phyloP scores from a whole-genome alignment of 352 stramenopile genomes.

The Phytopythium cucurbitacearum region DNA sequence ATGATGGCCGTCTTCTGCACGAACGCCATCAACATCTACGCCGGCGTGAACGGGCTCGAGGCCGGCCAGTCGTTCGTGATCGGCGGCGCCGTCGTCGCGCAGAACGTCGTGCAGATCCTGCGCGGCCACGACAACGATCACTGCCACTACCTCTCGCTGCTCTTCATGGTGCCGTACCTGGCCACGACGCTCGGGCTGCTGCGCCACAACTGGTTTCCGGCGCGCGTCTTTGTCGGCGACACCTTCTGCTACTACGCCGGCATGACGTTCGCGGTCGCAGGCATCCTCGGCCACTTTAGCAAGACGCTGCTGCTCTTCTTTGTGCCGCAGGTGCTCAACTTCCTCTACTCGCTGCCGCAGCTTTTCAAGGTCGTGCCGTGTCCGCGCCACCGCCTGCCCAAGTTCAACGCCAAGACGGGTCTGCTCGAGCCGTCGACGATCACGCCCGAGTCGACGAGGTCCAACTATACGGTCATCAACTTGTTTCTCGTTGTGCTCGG shows the following conservation, averaged over 20 bases:
- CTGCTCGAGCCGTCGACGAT: conserved; percentile 92
- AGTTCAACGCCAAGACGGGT: conserved; percentile 91
- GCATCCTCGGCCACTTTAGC: conserved; percentile 96
- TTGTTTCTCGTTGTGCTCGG: conserved; percentile 83
- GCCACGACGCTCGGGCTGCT: conserved; percentile 93
- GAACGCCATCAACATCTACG: conserved; percentile 99
- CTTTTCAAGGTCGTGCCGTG: conserved; percentile 97
- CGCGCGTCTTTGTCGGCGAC: conserved; percentile 97
- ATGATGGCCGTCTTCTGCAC: conserved; percentile 99
- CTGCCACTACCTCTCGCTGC: conserved; percentile 94
- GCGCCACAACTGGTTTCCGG: conserved; percentile 97
- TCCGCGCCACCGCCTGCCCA: conserved; percentile 96
- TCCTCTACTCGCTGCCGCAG: conserved; percentile 97
- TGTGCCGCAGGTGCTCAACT: conserved; percentile 98
- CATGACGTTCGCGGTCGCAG: conserved; percentile 98
- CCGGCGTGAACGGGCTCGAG: conserved; percentile 98
- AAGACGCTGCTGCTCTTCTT: conserved; percentile 99
- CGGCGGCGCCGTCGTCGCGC: conserved; percentile 91
- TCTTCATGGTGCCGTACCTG: conserved; percentile 97
- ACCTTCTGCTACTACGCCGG: conserved; percentile 99
- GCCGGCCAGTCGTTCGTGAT: conserved; percentile 93
- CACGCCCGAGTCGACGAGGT: conserved; percentile 70
- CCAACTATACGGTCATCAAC: conserved; percentile 89
- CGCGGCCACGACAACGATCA: conserved; percentile 77
- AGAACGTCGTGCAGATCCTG: conserved; percentile 95